A percentile compares a stretch with the other conserved stretches of the same genome.
These are phyloP conservation scores for Flaveria floridana DNA, from an alignment of 140 eudicot species.

Conservation along the genomic window DNA sequence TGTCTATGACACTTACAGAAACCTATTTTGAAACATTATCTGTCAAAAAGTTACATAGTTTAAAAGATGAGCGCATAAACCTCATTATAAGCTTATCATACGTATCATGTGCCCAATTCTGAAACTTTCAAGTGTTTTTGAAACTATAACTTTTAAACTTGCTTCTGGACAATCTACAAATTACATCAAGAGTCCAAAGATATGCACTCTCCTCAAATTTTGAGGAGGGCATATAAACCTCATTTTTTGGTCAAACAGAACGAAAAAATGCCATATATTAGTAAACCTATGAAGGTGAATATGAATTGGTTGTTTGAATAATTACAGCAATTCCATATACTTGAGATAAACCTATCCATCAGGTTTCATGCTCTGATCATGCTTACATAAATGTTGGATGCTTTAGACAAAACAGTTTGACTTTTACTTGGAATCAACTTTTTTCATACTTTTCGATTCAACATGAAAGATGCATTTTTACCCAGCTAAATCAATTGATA, in stretches of 20 bases:
- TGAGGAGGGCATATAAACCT: not conserved
- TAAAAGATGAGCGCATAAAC: not conserved
- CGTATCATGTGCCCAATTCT: not conserved
- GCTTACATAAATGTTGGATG: not conserved
- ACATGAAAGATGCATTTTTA: not conserved
- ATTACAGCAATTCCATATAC: not conserved
- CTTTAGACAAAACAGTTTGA: not conserved
- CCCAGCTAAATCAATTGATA: not conserved
- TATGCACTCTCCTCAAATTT: not conserved
- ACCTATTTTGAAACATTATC: not conserved
- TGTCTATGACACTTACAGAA: not conserved
- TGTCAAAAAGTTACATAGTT: not conserved
- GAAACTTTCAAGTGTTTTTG: constrained; percentile 5
- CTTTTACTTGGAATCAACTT: not conserved
- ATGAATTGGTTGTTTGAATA: not conserved
- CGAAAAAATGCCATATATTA: not conserved
- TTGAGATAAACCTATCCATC: not conserved
- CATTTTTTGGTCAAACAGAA: not conserved
- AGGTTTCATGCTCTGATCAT: not conserved
- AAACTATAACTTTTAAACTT: not conserved
- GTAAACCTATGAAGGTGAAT: not conserved
- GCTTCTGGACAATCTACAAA: constrained; percentile 1
- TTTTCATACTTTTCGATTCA: not conserved
- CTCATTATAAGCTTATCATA: not conserved
- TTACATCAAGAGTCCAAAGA: not conserved